Evolutionary conservation across 2,329 filamentous ascomycete genomes (phyloP).

Genomic region (Pseudogymnoascus sp.): DNA sequence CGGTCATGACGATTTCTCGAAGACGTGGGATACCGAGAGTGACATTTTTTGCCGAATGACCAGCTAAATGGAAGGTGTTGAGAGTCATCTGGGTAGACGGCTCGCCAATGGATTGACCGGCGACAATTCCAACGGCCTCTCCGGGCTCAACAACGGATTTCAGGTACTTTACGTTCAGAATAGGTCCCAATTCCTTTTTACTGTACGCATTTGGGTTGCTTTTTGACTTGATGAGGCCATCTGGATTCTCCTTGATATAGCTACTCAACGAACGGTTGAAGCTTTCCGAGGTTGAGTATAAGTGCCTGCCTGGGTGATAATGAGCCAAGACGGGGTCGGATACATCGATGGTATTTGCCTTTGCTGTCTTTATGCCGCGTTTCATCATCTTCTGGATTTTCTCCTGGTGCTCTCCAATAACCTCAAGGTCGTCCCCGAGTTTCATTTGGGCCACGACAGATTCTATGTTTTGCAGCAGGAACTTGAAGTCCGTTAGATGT

Average conservation of each 20-base stretch:
- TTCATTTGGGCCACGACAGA: conserved; percentile 72
- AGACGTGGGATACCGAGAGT: conserved; percentile 96
- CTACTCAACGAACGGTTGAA: conserved; percentile 65
- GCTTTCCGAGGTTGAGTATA: conserved; percentile 81
- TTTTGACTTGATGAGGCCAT: conserved; percentile 47
- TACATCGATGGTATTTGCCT: conserved; percentile 43
- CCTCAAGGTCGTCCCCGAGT: conserved; percentile 50
- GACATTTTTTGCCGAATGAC: conserved; percentile 97
- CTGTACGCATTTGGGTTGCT: conserved; percentile 27
- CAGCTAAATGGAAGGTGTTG: conserved; percentile 99
- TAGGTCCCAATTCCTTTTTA: conserved; percentile 49
- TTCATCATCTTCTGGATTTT: conserved; percentile 64
- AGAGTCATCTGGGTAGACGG: conserved; percentile 98
- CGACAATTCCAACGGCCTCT: conserved; percentile 93
- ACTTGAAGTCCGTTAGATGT: conserved; percentile 82
- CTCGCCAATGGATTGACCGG: conserved; percentile 92
- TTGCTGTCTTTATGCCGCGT: conserved; percentile 65
- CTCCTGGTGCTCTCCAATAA: conserved; percentile 57
- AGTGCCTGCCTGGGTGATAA: conserved; percentile 67
- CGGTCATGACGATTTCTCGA: conserved; percentile 97
- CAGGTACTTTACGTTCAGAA: conserved; percentile 88
- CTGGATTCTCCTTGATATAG: conserved; percentile 71
- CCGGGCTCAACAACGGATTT: conserved; percentile 88
- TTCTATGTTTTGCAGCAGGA: conserved; percentile 75
- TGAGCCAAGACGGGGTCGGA: conserved; percentile 64